Evolutionary conservation across 805 yeast species (phyloP).

Genomic region (Metschnikowia corniflorae): DNA sequence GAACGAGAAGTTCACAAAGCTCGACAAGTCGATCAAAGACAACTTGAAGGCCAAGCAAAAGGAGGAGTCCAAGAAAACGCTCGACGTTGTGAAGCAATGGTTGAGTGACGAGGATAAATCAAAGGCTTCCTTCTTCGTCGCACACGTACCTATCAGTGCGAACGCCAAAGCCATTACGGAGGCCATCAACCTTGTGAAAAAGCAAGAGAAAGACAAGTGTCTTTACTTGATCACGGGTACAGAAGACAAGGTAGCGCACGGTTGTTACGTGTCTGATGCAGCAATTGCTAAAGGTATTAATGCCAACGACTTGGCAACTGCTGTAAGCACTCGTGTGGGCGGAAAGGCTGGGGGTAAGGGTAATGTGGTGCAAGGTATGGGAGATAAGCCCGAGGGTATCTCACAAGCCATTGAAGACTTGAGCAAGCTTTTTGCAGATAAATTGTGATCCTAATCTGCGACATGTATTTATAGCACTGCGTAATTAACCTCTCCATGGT

Average conservation of each 20-base stretch:
- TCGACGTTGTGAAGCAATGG: constrained; percentile 71
- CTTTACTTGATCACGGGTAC: constrained; percentile 77
- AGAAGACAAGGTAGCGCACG: constrained; percentile 82
- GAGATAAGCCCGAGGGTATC: constrained; percentile 71
- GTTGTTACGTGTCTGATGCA: constrained; percentile 77
- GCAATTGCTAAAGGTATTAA: constrained; percentile 68
- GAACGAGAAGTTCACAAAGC: constrained; percentile 66
- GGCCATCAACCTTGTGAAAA: constrained; percentile 79
- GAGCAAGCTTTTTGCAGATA: constrained; percentile 55
- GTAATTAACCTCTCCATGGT: constrained; percentile 1
- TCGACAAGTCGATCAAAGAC: constrained; percentile 86
- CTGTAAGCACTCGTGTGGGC: constrained; percentile 74
- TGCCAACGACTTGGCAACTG: constrained; percentile 69
- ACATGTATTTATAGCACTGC: background rate
- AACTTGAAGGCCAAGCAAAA: constrained; percentile 85
- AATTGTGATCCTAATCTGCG: constrained; percentile 35
- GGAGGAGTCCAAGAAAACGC: constrained; percentile 76
- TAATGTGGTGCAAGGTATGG: constrained; percentile 94
- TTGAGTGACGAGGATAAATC: constrained; percentile 49
- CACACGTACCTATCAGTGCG: constrained; percentile 65
- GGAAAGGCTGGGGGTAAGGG: constrained; percentile 99
- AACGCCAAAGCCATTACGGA: constrained; percentile 94
- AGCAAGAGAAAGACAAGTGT: constrained; percentile 68
- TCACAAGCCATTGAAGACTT: constrained; percentile 72
- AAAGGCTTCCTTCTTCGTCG: constrained; percentile 55